Percentiles rank a stretch among this genome's conserved stretches.
phyloP scores from a whole-genome alignment of 345 rosid species.

The Psidium friedrichsthalianum region DNA sequence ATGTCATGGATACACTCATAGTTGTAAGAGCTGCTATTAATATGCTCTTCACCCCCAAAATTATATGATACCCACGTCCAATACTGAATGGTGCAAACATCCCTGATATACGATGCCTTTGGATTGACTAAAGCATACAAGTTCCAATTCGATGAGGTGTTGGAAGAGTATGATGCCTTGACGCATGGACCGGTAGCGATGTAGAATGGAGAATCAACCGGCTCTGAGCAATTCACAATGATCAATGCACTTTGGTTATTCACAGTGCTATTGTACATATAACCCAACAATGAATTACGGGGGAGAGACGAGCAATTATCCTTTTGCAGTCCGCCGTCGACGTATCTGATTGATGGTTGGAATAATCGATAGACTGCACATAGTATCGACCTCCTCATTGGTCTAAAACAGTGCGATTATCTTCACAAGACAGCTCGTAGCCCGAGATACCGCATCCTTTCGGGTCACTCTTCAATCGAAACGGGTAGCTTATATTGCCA shows the following conservation, averaged over 20 bases:
- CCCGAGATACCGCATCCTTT: too few species aligned
- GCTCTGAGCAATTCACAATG: background rate
- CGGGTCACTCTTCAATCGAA: background rate
- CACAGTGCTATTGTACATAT: accelerated
- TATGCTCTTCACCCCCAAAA: background rate
- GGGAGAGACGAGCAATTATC: background rate
- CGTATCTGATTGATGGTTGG: background rate
- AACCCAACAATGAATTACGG: background rate
- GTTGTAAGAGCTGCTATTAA: background rate
- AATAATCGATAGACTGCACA: too few species aligned
- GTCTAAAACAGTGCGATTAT: too few species aligned
- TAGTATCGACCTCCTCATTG: too few species aligned
- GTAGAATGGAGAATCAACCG: background rate
- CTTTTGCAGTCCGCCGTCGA: background rate
- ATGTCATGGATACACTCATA: background rate
- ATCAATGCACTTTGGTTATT: accelerated
- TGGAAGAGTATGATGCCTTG: background rate
- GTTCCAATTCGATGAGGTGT: background rate
- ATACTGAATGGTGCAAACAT: background rate
- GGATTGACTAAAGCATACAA: background rate
- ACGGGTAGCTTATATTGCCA: background rate
- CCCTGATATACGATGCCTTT: background rate
- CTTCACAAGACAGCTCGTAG: too few species aligned
- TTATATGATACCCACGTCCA: too few species aligned
- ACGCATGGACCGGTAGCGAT: background rate